Evolutionary conservation across 1,284 basidiomycete genomes (phyloP).

Genomic region (Cutaneotrichosporon cutaneum): DNA sequence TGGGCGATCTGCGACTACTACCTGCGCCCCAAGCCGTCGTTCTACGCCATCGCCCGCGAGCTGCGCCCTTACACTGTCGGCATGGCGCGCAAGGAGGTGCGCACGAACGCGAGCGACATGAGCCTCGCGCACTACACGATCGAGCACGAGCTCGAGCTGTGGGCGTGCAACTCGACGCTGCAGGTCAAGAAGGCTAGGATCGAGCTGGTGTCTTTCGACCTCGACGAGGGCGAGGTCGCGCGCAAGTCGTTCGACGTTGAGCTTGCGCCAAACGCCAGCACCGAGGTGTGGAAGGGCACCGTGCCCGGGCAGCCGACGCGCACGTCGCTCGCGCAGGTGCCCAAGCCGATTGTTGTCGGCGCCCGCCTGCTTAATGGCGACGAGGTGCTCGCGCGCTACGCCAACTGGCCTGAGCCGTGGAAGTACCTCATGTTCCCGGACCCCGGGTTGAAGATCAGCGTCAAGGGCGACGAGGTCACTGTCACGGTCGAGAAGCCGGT

Average conservation of each 20-base stretch:
- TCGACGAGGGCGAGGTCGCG: conserved; percentile 55
- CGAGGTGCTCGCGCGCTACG: conserved; percentile 67
- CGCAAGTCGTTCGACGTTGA: conserved; percentile 58
- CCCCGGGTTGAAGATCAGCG: conserved; percentile 59
- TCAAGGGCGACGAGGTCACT: conserved; percentile 63
- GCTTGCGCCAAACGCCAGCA: conserved; percentile 72
- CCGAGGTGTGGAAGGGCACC: conserved; percentile 69
- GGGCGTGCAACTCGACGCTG: conserved; percentile 77
- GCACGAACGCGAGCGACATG: conserved; percentile 60
- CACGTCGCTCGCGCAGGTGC: conserved; percentile 64
- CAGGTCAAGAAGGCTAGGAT: conserved; percentile 61
- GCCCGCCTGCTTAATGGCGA: conserved; percentile 60
- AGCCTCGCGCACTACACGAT: conserved; percentile 68
- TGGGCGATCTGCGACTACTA: conserved; percentile 79
- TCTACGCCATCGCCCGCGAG: conserved; percentile 68
- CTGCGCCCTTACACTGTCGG: conserved; percentile 72
- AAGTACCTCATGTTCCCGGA: conserved; percentile 81
- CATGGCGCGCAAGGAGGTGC: conserved; percentile 65
- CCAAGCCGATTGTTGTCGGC: conserved; percentile 69
- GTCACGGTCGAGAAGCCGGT: conserved; percentile 67
- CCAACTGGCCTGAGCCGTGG: conserved; percentile 78
- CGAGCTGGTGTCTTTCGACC: conserved; percentile 68
- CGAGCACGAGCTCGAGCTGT: conserved; percentile 63
- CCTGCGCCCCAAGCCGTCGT: conserved; percentile 71
- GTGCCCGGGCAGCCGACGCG: conserved; percentile 68